A percentile compares a stretch with the other conserved stretches of the same genome.
phyloP scores from a whole-genome alignment of 148 eudicot species.

The Camellia japonica region DNA sequence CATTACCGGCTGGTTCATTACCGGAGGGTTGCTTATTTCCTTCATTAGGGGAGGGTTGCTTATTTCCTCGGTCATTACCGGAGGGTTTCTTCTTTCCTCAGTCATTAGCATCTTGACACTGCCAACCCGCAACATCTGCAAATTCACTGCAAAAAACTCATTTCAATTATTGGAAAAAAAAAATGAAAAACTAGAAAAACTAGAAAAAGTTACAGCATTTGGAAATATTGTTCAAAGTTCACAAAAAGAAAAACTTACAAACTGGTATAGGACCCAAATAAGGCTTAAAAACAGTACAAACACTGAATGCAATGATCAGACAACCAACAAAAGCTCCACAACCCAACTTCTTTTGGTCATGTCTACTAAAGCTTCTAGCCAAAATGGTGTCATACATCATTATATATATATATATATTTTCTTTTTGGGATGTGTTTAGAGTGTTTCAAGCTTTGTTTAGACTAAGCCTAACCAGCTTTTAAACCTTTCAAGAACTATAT shows the following conservation, averaged over 20 bases:
- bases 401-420: background rate
- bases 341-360: constrained; percentile 26
- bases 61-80: constrained; percentile 13
- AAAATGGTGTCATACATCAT: constrained; percentile 25
- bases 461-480: background rate
- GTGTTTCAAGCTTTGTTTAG: background rate
- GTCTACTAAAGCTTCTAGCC: constrained; percentile 27
- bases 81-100: constrained; percentile 10
- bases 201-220: too few relatives aligned
- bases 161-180: background rate
- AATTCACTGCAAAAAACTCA: constrained; percentile 20
- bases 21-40: too few relatives aligned
- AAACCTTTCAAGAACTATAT: background rate
- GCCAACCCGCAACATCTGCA: constrained; percentile 11
- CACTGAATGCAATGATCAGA: constrained; percentile 12
- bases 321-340: constrained; percentile 24
- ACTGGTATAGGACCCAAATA: constrained; percentile 17
- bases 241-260: constrained; percentile 23
- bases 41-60: background rate
- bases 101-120: constrained; percentile 15
- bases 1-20: too few relatives aligned
- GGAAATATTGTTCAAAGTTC: too few relatives aligned
- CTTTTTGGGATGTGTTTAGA: too few relatives aligned
- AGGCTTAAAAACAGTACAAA: constrained; percentile 26
- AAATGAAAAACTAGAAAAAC: background rate